Conservation (phyloP, 257 asterid species). For the Nicotiana tomentosiformis region DNA sequence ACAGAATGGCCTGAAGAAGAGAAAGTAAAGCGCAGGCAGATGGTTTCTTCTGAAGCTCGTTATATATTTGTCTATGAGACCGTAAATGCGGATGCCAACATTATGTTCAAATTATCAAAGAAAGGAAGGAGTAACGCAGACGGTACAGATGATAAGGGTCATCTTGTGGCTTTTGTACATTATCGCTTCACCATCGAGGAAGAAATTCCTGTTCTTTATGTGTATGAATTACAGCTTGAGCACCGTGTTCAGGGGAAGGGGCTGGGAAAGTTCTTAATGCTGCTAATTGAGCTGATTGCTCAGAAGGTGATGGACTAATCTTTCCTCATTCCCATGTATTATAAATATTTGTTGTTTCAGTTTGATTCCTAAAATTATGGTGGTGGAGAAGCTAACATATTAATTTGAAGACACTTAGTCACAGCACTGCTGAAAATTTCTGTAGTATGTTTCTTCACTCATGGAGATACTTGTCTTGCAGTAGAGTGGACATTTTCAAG, state of each 20-base stretch:
- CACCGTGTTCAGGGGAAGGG: slow-evolving; percentile 79
- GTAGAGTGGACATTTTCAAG: not conserved
- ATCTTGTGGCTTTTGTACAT: slow-evolving; percentile 76
- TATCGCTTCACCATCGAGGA: slow-evolving; percentile 76
- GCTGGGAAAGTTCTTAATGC: slow-evolving; percentile 71
- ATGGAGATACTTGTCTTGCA: not conserved
- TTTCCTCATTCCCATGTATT: not conserved
- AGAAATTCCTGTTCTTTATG: slow-evolving; percentile 86
- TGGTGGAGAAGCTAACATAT: not conserved
- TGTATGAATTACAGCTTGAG: slow-evolving; percentile 87
- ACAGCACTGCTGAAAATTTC: not conserved
- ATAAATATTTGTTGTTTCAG: not conserved
- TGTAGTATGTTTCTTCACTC: not conserved
- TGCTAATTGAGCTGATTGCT: slow-evolving; percentile 76
- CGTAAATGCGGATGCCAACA: slow-evolving; percentile 25
- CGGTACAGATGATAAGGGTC: slow-evolving; percentile 29
- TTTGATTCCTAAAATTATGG: not conserved
- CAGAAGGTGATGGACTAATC: slow-evolving; percentile 36
- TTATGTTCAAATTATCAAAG: slow-evolving; percentile 16
- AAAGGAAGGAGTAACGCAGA: slow-evolving; percentile 21
- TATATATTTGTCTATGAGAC: slow-evolving; percentile 65
- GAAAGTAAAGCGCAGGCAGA: slow-evolving; percentile 76
- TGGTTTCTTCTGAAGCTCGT: slow-evolving; percentile 69
- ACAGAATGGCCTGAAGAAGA: slow-evolving; percentile 87
- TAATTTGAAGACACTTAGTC: not conserved